Percentiles rank a stretch among this genome's conserved stretches.
Conservation (phyloP, 805 yeast species). For the Isabelozyma gotoi region DNA sequence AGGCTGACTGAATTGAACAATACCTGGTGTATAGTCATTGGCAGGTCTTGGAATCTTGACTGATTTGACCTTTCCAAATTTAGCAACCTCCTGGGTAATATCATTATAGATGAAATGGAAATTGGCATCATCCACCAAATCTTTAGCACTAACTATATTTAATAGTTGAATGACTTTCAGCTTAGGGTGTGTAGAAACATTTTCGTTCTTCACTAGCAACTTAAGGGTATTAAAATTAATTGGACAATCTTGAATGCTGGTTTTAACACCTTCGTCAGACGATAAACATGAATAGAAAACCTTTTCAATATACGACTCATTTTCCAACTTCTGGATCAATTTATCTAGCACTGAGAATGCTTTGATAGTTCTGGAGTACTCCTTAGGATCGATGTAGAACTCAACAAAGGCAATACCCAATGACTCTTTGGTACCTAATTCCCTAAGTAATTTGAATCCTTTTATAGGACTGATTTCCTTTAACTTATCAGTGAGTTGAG, state of each 20-base stretch:
- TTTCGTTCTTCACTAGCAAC: slow-evolving; percentile 35
- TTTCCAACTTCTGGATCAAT: slow-evolving; percentile 11
- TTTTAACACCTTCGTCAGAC: slow-evolving; percentile 8
- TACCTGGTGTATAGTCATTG: slow-evolving; percentile 44
- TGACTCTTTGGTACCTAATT: slow-evolving; percentile 49
- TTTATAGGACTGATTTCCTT: slow-evolving; percentile 39
- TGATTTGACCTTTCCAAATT: slow-evolving; percentile 51
- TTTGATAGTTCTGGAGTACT: slow-evolving; percentile 9
- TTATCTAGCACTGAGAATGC: slow-evolving; percentile 11
- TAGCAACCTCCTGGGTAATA: slow-evolving; percentile 48
- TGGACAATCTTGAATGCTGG: slow-evolving; percentile 37
- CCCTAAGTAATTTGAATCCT: slow-evolving; percentile 44
- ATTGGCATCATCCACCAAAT: slow-evolving; percentile 50
- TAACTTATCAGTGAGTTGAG: slow-evolving; percentile 43
- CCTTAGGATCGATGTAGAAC: slow-evolving; percentile 19
- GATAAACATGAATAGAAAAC: slow-evolving; percentile 35
- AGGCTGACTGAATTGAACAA: slow-evolving; percentile 39
- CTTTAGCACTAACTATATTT: slow-evolving; percentile 66
- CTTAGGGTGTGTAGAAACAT: slow-evolving; percentile 34
- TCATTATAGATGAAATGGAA: slow-evolving; percentile 53
- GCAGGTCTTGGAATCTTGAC: slow-evolving; percentile 65
- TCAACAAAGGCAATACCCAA: slow-evolving; percentile 62
- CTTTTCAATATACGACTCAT: slow-evolving; percentile 13
- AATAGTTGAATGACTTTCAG: slow-evolving; percentile 62
- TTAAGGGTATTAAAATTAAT: slow-evolving; percentile 37